Percentiles rank a stretch among this genome's conserved stretches.
Evolutionary conservation across 371 early-diverging fungal genomes (phyloP).

Genomic region (Mucor plumbeus): DNA sequence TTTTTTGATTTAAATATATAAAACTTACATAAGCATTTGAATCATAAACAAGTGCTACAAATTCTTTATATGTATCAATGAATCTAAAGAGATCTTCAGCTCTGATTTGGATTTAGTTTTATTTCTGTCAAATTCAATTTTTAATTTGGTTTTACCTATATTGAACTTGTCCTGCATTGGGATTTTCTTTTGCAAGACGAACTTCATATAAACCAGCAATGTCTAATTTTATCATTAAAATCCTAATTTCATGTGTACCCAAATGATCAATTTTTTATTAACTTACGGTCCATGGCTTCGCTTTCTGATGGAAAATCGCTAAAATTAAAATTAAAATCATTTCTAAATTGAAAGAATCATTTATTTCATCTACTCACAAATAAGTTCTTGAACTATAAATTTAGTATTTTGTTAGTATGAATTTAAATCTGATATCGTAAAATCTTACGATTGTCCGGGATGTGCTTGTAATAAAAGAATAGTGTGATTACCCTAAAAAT

Average conservation of each 20-base stretch:
- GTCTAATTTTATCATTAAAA: slow-evolving; percentile 24
- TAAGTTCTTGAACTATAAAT: slow-evolving; percentile 34
- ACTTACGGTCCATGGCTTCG: slow-evolving; percentile 43
- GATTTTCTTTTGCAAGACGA: slow-evolving; percentile 47
- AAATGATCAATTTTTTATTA: not conserved
- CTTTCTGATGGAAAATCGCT: slow-evolving; percentile 42
- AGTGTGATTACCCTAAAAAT: slow-evolving; percentile 29
- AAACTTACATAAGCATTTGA: slow-evolving; percentile 22
- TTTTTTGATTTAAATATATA: too few species aligned
- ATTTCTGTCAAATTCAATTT: not conserved
- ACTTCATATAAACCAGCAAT: slow-evolving; percentile 49
- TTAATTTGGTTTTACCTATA: slow-evolving; percentile 46
- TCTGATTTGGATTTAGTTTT: slow-evolving; percentile 16
- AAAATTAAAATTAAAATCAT: not conserved
- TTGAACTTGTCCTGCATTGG: slow-evolving; percentile 46
- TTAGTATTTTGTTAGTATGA: not conserved
- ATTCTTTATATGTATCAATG: slow-evolving; percentile 53
- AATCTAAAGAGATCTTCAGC: slow-evolving; percentile 53
- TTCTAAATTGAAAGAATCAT: not conserved
- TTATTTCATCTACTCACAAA: slow-evolving; percentile 29
- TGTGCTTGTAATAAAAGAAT: slow-evolving; percentile 30
- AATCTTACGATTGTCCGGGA: slow-evolving; percentile 23
- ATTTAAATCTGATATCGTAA: not conserved
- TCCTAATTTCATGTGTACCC: not conserved
- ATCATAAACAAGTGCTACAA: slow-evolving; percentile 52